phyloP scores from a whole-genome alignment of 2,329 filamentous ascomycete genomes.

The Parastagonospora avenae region DNA sequence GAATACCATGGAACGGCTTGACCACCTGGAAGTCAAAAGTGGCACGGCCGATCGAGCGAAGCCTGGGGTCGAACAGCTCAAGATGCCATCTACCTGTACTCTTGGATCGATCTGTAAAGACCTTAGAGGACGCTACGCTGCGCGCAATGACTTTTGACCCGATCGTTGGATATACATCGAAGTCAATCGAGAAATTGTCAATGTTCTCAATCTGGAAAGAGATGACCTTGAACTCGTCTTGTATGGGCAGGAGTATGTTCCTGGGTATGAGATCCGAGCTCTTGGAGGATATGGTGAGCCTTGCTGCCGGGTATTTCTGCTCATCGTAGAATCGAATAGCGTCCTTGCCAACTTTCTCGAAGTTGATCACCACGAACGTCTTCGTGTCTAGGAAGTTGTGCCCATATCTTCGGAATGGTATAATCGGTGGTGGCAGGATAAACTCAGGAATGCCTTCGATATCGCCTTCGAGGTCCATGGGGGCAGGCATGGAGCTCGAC shows the following conservation, averaged over 20 bases:
- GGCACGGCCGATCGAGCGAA: conserved; percentile 91
- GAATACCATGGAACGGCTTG: conserved; percentile 90
- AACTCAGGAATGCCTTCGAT: conserved; percentile 89
- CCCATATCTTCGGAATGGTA: conserved; percentile 89
- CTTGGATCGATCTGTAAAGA: conserved; percentile 76
- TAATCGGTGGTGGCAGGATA: conserved; percentile 92
- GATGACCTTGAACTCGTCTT: conserved; percentile 91
- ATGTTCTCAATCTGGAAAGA: conserved; percentile 96
- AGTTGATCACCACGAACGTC: conserved; percentile 90
- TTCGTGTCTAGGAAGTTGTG: conserved; percentile 99
- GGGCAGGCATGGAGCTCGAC: conserved; percentile 45
- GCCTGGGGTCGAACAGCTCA: conserved; percentile 88
- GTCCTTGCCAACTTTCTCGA: conserved; percentile 74
- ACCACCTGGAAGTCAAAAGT: conserved; percentile 95
- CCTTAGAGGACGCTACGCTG: conserved; percentile 85
- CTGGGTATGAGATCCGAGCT: conserved; percentile 94
- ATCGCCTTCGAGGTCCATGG: conserved; percentile 69
- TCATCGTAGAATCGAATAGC: conserved; percentile 96
- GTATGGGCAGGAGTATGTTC: conserved; percentile 92
- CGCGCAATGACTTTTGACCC: conserved; percentile 97
- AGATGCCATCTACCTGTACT: conserved; percentile 82
- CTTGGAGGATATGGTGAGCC: conserved; percentile 95
- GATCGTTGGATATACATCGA: conserved; percentile 97
- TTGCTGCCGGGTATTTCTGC: conserved; percentile 92
- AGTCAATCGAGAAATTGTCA: conserved; percentile 91